These are phyloP conservation scores for Kitagawia praeruptora DNA, from an alignment of 129 eudicot species.

Conservation along the genomic window DNA sequence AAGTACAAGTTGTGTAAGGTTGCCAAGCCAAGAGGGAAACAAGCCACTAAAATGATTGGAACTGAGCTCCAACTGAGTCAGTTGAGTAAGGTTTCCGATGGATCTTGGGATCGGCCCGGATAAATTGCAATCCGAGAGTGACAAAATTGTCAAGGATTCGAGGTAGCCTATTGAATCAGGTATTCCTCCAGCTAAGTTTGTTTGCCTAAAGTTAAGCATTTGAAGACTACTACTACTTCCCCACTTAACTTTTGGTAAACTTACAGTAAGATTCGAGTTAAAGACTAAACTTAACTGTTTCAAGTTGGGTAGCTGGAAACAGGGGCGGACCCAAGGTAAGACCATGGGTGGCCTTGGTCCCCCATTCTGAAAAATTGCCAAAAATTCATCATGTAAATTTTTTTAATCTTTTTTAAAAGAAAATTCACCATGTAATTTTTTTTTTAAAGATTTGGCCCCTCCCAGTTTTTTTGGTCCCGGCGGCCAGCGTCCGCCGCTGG, in stretches of 20 bases:
- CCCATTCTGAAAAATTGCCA: no score
- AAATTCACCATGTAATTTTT: no score
- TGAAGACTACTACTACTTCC: slow-evolving; percentile 14
- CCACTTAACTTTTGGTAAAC: slow-evolving; percentile 15
- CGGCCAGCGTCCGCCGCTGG: no score
- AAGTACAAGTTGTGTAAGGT: background rate
- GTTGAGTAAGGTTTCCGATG: background rate
- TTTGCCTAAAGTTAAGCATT: slow-evolving; percentile 8
- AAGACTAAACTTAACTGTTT: slow-evolving; percentile 10
- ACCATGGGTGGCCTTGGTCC: no score
- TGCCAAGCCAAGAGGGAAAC: background rate
- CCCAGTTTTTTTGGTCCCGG: no score
- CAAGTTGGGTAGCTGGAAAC: slow-evolving; percentile 23
- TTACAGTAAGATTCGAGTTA: slow-evolving; percentile 16
- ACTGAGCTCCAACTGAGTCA: background rate
- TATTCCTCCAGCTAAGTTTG: slow-evolving; percentile 20
- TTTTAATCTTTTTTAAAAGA: no score
- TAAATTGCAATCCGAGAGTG: slow-evolving; percentile 14
- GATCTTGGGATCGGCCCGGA: slow-evolving; percentile 14
- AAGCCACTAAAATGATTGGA: background rate
- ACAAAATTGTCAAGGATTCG: slow-evolving; percentile 8
- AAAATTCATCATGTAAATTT: no score
- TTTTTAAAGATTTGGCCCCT: no score
- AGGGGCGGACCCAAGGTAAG: no score
- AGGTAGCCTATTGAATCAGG: slow-evolving; percentile 26